phyloP scores from a whole-genome alignment of 306 rosid genomes.

The Cyclanthera cordifolia region DNA sequence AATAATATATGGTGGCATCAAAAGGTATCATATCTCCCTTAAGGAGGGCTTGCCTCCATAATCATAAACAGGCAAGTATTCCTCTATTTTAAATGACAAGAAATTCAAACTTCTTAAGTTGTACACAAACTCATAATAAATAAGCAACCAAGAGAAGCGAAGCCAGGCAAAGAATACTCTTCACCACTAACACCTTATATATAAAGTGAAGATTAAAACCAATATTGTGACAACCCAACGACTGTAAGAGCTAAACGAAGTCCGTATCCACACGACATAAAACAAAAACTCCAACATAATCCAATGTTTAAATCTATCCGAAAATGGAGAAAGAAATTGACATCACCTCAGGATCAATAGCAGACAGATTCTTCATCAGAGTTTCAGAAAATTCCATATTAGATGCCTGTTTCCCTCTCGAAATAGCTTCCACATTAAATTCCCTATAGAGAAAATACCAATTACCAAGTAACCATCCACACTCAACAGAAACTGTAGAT shows the following conservation, averaged over 20 bases:
- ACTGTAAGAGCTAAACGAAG: no score
- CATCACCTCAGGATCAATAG: slow-evolving; percentile 74
- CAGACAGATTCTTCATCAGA: slow-evolving; percentile 45
- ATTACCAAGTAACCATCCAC: slow-evolving; percentile 9
- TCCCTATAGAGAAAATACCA: slow-evolving; percentile 27
- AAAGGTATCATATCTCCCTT: no score
- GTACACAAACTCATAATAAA: background rate
- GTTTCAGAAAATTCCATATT: slow-evolving; percentile 29
- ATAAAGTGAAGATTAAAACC: background rate
- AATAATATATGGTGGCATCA: no score
- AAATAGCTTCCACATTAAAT: slow-evolving; percentile 28
- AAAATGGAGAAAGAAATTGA: background rate
- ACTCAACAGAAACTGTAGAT: background rate
- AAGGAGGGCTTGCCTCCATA: no score
- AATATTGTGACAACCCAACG: no score
- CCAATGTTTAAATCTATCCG: background rate
- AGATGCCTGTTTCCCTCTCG: slow-evolving; percentile 17
- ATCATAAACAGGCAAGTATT: no score
- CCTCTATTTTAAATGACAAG: background rate
- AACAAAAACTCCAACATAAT: background rate
- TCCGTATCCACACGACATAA: background rate
- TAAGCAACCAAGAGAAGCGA: background rate
- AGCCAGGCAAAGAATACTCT: background rate
- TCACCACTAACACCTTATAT: background rate
- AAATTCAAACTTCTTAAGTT: background rate